Conservation (phyloP, 2,329 filamentous ascomycete species). For the Sporothrix globosa region DNA sequence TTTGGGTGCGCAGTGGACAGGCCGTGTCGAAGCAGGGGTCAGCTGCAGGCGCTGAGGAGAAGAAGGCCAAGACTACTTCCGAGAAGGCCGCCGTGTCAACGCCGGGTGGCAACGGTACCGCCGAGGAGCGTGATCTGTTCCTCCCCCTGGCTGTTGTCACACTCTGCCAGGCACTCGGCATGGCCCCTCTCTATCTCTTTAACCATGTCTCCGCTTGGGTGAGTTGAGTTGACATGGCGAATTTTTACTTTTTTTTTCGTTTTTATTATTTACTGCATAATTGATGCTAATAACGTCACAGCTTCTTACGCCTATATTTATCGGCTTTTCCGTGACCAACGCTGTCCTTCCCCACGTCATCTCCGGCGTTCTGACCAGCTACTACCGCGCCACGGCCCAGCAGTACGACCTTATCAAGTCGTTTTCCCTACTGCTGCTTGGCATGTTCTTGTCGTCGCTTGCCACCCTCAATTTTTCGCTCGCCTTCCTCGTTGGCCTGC, state of each 20-base stretch:
- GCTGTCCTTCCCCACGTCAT: conserved; percentile 60
- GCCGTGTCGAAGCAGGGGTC: conserved; percentile 41
- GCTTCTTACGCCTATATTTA: conserved; percentile 64
- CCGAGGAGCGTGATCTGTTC: conserved; percentile 67
- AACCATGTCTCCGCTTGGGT: conserved; percentile 72
- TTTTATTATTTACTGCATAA: neutral
- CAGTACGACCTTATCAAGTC: conserved; percentile 81
- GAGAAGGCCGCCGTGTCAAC: neutral
- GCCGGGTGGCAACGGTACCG: conserved; percentile 24
- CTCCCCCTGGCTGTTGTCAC: conserved; percentile 74
- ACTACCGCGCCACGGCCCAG: conserved; percentile 62
- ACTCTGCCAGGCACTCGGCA: conserved; percentile 72
- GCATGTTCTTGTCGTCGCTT: conserved; percentile 87
- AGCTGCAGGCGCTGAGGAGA: conserved; percentile 37
- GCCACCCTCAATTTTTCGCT: conserved; percentile 96
- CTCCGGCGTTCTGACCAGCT: conserved; percentile 57
- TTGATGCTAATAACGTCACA: conserved; percentile 41
- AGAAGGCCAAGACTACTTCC: conserved; percentile 34
- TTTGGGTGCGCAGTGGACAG: conserved; percentile 90
- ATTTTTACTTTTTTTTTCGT: neutral
- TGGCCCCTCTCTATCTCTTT: conserved; percentile 83
- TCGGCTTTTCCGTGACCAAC: conserved; percentile 59
- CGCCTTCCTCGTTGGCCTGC: conserved; percentile 78
- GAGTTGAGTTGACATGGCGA: conserved; percentile 44
- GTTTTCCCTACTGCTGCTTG: conserved; percentile 88